Evolutionary conservation across 148 eudicot species (phyloP).

Genomic region (Silene conica): DNA sequence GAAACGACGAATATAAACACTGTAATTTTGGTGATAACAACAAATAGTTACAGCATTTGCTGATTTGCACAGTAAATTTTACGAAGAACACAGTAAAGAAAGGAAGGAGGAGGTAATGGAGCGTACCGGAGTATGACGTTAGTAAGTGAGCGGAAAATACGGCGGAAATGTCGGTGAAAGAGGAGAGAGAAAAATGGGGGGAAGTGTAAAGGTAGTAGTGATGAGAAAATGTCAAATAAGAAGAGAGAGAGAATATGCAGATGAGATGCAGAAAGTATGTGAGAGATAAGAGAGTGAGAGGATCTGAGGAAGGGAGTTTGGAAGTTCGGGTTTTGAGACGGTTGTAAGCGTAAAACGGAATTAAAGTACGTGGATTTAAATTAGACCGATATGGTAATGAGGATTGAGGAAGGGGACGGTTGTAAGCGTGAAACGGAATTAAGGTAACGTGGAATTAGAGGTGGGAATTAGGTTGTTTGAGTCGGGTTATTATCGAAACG

Average conservation of each 20-base stretch:
- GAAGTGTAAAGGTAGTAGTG: too few species aligned
- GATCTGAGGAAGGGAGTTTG: constrained; percentile 16
- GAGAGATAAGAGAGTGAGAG: constrained; percentile 7
- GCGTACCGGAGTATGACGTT: constrained; percentile 1
- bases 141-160: not conserved
- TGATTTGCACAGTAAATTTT: not conserved
- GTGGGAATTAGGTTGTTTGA: too few species aligned
- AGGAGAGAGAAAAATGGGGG: too few species aligned
- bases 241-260: constrained; percentile 18
- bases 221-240: not conserved
- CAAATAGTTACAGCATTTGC: not conserved
- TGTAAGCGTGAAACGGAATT: too few species aligned
- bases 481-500: too few species aligned
- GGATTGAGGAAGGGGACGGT: too few species aligned
- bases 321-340: not conserved
- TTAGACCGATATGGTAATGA: too few species aligned
- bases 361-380: too few species aligned
- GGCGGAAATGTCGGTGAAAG: constrained; percentile 20
- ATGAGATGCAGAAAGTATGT: constrained; percentile 12
- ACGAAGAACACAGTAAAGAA: not conserved
- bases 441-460: too few species aligned
- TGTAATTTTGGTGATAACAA: not conserved
- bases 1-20: not conserved
- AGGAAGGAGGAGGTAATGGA: not conserved
- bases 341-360: too few species aligned